Evolutionary conservation across 805 yeast species (phyloP), one percentile per base, ranked within the genome.

Genomic region (Jamesozyma hellenica): DNA sequence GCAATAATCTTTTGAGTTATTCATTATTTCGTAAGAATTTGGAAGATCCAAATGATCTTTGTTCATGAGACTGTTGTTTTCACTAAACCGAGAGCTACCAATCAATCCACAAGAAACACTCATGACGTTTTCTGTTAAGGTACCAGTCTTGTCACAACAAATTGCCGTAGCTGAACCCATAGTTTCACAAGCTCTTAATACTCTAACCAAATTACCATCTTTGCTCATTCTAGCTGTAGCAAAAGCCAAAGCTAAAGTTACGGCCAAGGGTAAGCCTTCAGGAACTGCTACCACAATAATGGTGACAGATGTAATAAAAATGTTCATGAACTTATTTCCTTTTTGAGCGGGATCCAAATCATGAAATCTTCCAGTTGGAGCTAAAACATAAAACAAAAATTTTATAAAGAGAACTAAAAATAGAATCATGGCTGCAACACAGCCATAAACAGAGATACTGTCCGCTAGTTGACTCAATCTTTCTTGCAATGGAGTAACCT

Each of bases 131-230:
- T 87, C 95, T 1, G 99, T 92, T 42, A 92, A 70, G 11, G 99
- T 92, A 43, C 98, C 98, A 1, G 98, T 92, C 61, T 92, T 90
- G 65, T 92, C 98, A 0, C 96, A 87, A 62, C 98, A 92, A 38
- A 92, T 72, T 4, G 96, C 92, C 12, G 97, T 92, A 2, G 96
- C 98, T 35, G 95, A 86, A 32, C 99, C 98, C 97, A 92, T 90
- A 14, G 96, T 92, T 63, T 92, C 99, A 71, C 98, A 92, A 34
- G 94, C 80, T 54, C 79, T 80, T 49, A 92, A 68, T 9, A 86
- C 94, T 52, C 98, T 77, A n/a, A 92, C 99, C 53, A 92, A 68
- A 58, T 90, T 90, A 47, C 94, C 94, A 60, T 92, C 96, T 59
- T 83, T 82, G 16, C 95, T 87, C 99, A 92, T 92, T 63, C 97